Conservation (phyloP, 768 basidiomycete genomes). For the Naganishia kalamii region DNA sequence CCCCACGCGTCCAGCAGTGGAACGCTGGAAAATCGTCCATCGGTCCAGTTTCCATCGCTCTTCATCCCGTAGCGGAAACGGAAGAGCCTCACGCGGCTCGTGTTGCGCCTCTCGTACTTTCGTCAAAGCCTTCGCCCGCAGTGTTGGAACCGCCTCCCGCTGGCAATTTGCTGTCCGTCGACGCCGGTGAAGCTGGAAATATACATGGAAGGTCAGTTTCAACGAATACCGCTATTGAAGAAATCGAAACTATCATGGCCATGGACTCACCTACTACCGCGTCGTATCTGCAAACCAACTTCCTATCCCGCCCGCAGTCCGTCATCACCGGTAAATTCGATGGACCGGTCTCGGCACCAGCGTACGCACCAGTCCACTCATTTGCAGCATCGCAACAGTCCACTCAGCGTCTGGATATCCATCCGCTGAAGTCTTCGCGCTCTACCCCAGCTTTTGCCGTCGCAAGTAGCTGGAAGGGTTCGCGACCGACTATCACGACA, state of each 20-base stretch:
- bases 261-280: conserved; percentile 21
- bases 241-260: conserved; percentile 23
- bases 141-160: no score
- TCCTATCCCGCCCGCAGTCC: background rate
- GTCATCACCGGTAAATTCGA: background rate
- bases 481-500: conserved; percentile 2
- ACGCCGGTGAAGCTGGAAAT: background rate
- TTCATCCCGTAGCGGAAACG: background rate
- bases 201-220: conserved; percentile 4
- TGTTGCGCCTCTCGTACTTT: no score
- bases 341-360: conserved; percentile 1
- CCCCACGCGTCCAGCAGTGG: background rate
- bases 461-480: background rate
- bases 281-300: conserved; percentile 8
- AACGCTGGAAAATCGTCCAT: background rate
- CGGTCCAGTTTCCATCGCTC: background rate
- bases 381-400: conserved; percentile 6
- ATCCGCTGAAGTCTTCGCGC: conserved; percentile 10
- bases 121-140: no score
- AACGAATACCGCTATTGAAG: conserved; percentile 17
- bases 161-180: background rate
- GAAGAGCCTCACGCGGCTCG: background rate
- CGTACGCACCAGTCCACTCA: background rate
- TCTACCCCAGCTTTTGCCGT: conserved; percentile 5
- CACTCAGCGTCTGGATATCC: background rate